Evolutionary conservation across 768 basidiomycete species (phyloP).

Genomic region (Phlegmacium glaucopus): DNA sequence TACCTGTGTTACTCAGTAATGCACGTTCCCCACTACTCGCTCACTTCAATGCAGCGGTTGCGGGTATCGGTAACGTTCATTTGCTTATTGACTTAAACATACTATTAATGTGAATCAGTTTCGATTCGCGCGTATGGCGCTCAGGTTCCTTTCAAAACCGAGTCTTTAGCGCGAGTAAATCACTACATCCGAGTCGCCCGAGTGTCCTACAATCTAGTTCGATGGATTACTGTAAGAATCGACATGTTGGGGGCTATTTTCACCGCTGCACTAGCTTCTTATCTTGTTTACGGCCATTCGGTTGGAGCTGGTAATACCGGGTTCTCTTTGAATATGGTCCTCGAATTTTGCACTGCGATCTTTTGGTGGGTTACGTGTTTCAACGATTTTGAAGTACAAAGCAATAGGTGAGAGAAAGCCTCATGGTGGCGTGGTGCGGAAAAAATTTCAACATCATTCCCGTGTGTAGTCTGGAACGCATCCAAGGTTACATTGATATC

Average conservation of each 20-base stretch:
- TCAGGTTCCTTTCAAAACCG: constrained; percentile 40
- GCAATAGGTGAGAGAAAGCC: constrained; percentile 17
- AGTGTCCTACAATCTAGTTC: constrained; percentile 46
- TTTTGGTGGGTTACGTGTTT: constrained; percentile 42
- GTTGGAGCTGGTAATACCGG: too few relatives aligned
- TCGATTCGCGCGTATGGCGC: constrained; percentile 65
- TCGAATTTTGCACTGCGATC: constrained; percentile 54
- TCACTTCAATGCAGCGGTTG: constrained; percentile 33
- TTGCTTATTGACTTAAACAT: background rate
- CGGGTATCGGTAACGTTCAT: constrained; percentile 41
- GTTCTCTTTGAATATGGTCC: too few relatives aligned
- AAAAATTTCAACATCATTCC: background rate
- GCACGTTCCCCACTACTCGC: constrained; percentile 8
- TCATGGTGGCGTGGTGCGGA: background rate
- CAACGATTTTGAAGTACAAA: constrained; percentile 40
- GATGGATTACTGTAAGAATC: constrained; percentile 46
- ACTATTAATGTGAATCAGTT: constrained; percentile 23
- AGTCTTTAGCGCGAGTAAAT: constrained; percentile 48
- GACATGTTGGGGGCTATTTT: constrained; percentile 53
- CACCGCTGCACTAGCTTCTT: too few relatives aligned
- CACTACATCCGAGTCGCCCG: constrained; percentile 41
- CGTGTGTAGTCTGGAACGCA: constrained; percentile 70
- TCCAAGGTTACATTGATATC: constrained; percentile 59
- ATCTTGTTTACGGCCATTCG: too few relatives aligned
- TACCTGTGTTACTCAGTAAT: constrained; percentile 13